Evolutionary conservation across 257 asterid species (phyloP), one percentile per base, ranked within the genome.

Genomic region (Nicotiana knightiana): DNA sequence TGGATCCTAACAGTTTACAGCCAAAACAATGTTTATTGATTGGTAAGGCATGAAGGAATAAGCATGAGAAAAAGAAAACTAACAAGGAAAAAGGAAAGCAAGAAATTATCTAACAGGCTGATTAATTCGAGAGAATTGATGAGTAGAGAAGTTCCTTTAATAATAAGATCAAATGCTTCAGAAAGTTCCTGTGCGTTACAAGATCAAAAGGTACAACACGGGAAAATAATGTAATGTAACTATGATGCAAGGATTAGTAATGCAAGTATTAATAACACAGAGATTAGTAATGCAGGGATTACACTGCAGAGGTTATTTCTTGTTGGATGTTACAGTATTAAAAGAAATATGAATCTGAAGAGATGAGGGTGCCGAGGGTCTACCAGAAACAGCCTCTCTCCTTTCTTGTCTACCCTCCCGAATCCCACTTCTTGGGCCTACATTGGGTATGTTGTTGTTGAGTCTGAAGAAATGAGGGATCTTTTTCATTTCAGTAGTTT

Each of bases 1-100:
- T 90, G 98, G 77, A 95, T 88, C 92, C 99, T 93, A 87, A 59
- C 13, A 78, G 77, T 77, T 68, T 71, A 57, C 81, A 15, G 62
- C 70, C 80, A 81, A 67, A 75, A 81, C 70, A 66, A 57, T 51
- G 37, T 75, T 75, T 48, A 75, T 51, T 51, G 79, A 75, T 51
- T 51, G 79, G 16, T 26, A 48, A 51, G 79, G 79, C 79, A 75
- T 3, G 2, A 81, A 28, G 54, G 26, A 24, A 70, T 73, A 70
- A 55, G 39, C 70, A 58, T 21, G 35, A 81, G 67, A 17, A 43
- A 59, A 70, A 17, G 43, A 81, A 43, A 53, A 67, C 77, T 68
- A 51, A 13, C 16, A 75, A 26, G 46, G 59, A 75, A 16, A 26
- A 75, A 26, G 63, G 28, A 32, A 15, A 75, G 55, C 63, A 75